Evolutionary conservation across 1,139 yeast species (phyloP).

Genomic region (Blastobotrys niveus): DNA sequence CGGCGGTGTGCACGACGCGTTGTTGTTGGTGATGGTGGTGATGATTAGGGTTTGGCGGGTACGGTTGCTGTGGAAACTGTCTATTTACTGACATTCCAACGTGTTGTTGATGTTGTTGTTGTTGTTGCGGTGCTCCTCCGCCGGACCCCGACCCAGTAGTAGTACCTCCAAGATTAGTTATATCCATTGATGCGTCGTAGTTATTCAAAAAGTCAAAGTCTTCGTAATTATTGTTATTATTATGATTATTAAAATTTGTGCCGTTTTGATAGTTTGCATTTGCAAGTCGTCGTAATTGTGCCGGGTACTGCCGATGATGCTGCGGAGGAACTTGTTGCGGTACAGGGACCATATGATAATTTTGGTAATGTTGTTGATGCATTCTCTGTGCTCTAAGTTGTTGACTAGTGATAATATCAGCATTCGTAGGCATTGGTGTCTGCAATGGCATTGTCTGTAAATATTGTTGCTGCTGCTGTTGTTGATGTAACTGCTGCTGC

Average conservation of each 20-base stretch:
- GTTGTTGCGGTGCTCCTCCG: background rate
- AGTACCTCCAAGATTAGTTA: background rate
- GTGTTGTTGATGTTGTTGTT: constrained; percentile 1
- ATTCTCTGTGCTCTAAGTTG: background rate
- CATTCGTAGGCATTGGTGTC: background rate
- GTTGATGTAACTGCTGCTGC: background rate
- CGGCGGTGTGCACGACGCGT: background rate
- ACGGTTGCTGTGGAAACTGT: constrained; percentile 11
- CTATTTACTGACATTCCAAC: constrained; percentile 9
- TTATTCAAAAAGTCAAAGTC: constrained; percentile 6
- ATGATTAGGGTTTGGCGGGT: background rate
- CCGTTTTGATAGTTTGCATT: background rate
- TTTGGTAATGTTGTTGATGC: too few relatives aligned
- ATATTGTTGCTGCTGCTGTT: constrained; percentile 8
- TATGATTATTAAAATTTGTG: background rate
- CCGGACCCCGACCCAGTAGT: background rate
- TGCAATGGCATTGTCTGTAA: constrained; percentile 7
- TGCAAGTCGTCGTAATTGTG: too few relatives aligned
- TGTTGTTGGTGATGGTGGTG: constrained; percentile 1
- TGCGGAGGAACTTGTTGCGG: background rate
- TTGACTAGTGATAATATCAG: constrained; percentile 2
- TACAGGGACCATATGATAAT: too few relatives aligned
- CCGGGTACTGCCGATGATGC: too few relatives aligned
- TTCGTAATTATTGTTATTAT: constrained; percentile 1
- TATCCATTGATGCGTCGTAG: background rate